Base-by-base conservation (phyloP, 179 eudicot species). In the Camellia oleifera region DNA sequence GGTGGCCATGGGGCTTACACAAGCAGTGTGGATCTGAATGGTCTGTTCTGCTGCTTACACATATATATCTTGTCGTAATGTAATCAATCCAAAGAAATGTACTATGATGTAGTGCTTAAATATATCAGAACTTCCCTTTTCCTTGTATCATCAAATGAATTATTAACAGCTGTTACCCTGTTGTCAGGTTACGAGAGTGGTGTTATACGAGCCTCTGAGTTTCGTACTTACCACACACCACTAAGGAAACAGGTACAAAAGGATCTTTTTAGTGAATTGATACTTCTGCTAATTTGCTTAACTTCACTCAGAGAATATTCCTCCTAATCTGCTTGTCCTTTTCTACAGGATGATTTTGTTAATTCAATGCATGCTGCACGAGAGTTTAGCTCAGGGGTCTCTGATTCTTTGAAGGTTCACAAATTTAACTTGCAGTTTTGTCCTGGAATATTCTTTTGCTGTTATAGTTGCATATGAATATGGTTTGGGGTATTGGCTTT, bases 1-100 rank as follows among this genome's bases (percentile, higher is more conserved):
- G 99, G 97, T 82, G 99, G 99, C 52, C 96, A 93, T 84, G 99
- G 97, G 78, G 99, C 99, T 80, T 97, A 94, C 81, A 87, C 98
- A 71, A 87, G 82, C 83, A 93, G 89, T 79, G 98, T 97, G 79
- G 98, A 93, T 73, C 87, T 97, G 78, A 85, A 86, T 77, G 94
- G 98, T 94, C 52, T 45, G 64, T 76, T 17, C 6, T 69, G 7
- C 66, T 76, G 52, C 48, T 60, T 63, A 48, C 23, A 6, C 57
- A 13, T 69, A 52, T 6, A 10, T 32, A 32, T 44, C 20, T 3
- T 57, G 12, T 72, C 12, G 4, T 74, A 74, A 8, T 3, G 9
- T 32, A 74, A 7, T 45, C 26, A 77, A 10, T 14, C 63, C 12
- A 5, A 32, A 26, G 50, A 65, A 32, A 67, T 17, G 61, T 67